A percentile compares a stretch with the other conserved stretches of the same genome.
These are phyloP conservation scores for Coemansia sp. DNA, from an alignment of 192 early-diverging fungal genomes.

Conservation along the genomic window DNA sequence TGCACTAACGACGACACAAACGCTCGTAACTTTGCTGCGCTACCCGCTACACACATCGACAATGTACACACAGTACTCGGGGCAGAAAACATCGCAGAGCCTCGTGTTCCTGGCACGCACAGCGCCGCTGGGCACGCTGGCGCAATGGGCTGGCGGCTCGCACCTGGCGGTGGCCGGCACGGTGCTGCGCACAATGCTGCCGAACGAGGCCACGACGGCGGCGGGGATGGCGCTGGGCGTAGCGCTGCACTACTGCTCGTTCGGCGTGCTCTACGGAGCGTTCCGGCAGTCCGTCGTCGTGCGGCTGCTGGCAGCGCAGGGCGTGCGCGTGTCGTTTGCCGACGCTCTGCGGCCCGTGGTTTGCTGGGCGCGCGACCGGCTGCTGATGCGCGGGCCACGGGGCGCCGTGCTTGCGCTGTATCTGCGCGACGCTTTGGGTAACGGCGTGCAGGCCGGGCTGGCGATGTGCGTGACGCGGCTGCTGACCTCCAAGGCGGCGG, in stretches of 20 bases:
- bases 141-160: conserved; percentile 19
- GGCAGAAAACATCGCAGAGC: neutral
- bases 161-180: conserved; percentile 9
- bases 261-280: conserved; percentile 28
- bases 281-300: conserved; percentile 26
- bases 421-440: conserved; percentile 25
- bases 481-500: conserved; percentile 8
- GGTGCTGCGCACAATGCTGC: neutral
- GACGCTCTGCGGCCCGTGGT: conserved; percentile 3
- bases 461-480: neutral
- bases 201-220: neutral
- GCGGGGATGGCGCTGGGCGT: neutral
- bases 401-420: conserved; percentile 28
- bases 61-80: conserved; percentile 21
- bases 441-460: conserved; percentile 5
- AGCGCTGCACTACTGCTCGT: conserved; percentile 22
- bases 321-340: neutral
- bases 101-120: neutral
- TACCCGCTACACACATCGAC: conserved; percentile 29
- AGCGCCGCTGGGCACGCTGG: conserved; percentile 17
- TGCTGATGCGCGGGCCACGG: conserved; percentile 13
- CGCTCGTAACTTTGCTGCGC: conserved; percentile 5
- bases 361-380: conserved; percentile 18
- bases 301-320: conserved; percentile 10
- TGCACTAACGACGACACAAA: conserved; percentile 10